Base-by-base conservation (phyloP, 495 filamentous ascomycete genomes). In the Saxophila tyrrhenica region DNA sequence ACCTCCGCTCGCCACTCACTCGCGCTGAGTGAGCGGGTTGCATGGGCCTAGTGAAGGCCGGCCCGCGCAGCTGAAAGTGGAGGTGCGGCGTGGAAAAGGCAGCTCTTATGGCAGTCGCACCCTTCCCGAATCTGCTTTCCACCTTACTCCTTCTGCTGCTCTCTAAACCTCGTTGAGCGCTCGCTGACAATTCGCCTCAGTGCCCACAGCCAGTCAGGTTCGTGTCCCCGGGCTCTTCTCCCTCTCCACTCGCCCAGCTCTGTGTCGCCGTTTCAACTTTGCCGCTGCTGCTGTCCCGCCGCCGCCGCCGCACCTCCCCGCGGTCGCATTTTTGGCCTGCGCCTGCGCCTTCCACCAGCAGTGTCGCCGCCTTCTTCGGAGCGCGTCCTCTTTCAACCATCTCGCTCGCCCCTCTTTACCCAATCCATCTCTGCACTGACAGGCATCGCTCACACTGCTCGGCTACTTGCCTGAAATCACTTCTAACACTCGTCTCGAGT, bases 131-230 rank as follows among this genome's bases (percentile, higher is more conserved):
- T 24, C 45, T 25, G 41, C 19, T 21, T 49, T 17, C 47, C 2
- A 35, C 29, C 47, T 49, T 49, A 49, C 47, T 49, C 22, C 47
- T 49, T 49, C 47, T 49, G 29, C 49, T 20, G 29, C 2, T 39
- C 29, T 39, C 49, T 51, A 51, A 51, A 51, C 49, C 49, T 51
- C 49, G 38, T 51, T 51, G 32, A 51, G 49, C 29, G 25, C 15
- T 16, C 23, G 46, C n/a, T 35, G 38, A 16, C 29, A 42, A 23
- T 42, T 35, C 29, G 24, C 25, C n/a, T n/a, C n/a, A n/a, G n/a
- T n/a, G n/a, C n/a, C n/a, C 21, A 24, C 17, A 17, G 17, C 29
- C 29, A 51, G 25, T 50, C n/a, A 19, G 25, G 23, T 50, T 2
- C 48, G 15, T 23, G 7, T 35, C 15, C 25, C 48, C n/a, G n/a